These are phyloP conservation scores for Oxytropis ochrocephala DNA, from an alignment of 306 rosid species.

Conservation along the genomic window DNA sequence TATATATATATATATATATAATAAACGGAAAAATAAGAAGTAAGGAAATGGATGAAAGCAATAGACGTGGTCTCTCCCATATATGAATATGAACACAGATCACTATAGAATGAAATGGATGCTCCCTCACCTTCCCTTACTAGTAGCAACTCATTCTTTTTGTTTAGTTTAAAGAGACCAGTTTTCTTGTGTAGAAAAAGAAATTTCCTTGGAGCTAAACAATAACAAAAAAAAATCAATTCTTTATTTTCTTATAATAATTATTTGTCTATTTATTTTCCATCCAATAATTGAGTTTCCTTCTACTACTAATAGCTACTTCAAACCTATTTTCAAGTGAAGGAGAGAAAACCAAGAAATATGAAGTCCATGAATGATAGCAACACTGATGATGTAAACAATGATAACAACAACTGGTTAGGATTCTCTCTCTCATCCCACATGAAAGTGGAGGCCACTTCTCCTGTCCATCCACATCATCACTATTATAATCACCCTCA, in stretches of 20 bases:
- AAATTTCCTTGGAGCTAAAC: slow-evolving; percentile 16
- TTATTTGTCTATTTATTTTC: slow-evolving; percentile 30
- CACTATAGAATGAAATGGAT: slow-evolving; percentile 65
- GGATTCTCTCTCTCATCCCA: slow-evolving; percentile 94
- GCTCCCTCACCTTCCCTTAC: slow-evolving; percentile 38
- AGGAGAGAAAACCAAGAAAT: neutral
- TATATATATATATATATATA: too few relatives aligned
- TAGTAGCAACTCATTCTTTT: slow-evolving; percentile 51
- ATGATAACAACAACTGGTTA: slow-evolving; percentile 58
- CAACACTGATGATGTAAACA: slow-evolving; percentile 27
- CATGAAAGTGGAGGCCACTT: slow-evolving; percentile 62
- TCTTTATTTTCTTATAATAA: slow-evolving; percentile 27
- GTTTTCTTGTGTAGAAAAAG: slow-evolving; percentile 12
- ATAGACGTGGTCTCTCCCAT: slow-evolving; percentile 39
- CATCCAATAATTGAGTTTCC: slow-evolving; percentile 39
- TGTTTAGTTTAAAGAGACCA: slow-evolving; percentile 67
- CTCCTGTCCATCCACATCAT: slow-evolving; percentile 28
- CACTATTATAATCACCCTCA: slow-evolving; percentile 32
- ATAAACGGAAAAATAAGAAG: too few relatives aligned
- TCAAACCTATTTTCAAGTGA: slow-evolving; percentile 19
- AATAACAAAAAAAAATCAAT: slow-evolving; percentile 37
- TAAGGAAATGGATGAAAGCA: neutral
- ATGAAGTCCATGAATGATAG: slow-evolving; percentile 65
- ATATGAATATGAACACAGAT: slow-evolving; percentile 57
- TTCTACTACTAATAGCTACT: too few relatives aligned